Evolutionary conservation across 2,329 filamentous ascomycete genomes (phyloP).

Genomic region (Aspergillus bombycis): DNA sequence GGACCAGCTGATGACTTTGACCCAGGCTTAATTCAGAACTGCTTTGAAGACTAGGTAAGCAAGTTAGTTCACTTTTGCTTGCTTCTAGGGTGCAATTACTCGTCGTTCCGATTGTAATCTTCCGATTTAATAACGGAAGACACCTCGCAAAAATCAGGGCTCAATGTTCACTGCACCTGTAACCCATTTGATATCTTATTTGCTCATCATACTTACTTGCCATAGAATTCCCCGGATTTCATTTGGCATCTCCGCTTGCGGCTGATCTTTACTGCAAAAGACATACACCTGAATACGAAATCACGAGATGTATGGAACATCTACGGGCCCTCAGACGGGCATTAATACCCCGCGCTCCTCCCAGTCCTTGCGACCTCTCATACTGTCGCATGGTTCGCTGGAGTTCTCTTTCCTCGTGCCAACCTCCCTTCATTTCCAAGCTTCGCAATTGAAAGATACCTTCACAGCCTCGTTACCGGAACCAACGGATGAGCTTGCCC

Average conservation of each 20-base stretch:
- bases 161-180: not conserved
- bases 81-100: not conserved
- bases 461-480: conserved; percentile 84
- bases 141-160: too few relatives aligned
- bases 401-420: conserved; percentile 96
- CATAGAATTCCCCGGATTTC: not conserved
- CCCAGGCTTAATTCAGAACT: conserved; percentile 5
- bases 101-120: not conserved
- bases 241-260: not conserved
- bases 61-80: not conserved
- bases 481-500: conserved; percentile 94
- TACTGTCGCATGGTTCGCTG: conserved; percentile 88
- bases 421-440: conserved; percentile 93
- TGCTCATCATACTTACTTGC: not conserved
- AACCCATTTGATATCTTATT: not conserved
- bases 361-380: conserved; percentile 87
- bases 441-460: conserved; percentile 87
- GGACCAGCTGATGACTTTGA: conserved; percentile 8
- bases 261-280: not conserved
- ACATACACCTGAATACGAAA: conserved; percentile 19
- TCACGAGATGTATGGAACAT: conserved; percentile 76
- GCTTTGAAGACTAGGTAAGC: conserved; percentile 5
- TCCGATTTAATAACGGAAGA: not conserved
- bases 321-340: conserved; percentile 85
- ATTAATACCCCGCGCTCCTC: conserved; percentile 95